A percentile compares a stretch with the other conserved stretches of the same genome.
Evolutionary conservation across 176 grass and related monocot species (phyloP).

Genomic region (Carex kokanica): DNA sequence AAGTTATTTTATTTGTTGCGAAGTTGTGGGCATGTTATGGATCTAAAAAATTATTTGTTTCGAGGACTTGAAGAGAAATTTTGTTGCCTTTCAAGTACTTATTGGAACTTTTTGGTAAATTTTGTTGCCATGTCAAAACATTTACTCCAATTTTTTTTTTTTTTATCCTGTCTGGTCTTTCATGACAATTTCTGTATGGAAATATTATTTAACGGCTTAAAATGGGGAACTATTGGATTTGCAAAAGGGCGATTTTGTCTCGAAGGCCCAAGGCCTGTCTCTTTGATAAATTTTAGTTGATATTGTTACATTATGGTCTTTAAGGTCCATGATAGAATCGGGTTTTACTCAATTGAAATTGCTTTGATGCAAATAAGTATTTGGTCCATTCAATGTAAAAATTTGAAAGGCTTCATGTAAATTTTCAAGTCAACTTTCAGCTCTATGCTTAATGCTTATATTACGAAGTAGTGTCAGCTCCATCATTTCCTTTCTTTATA

Average conservation of each 20-base stretch:
- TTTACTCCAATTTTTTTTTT: neutral
- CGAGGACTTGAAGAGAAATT: conserved; percentile 13
- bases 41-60: conserved; percentile 8
- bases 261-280: neutral
- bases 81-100: conserved; percentile 4
- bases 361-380: neutral
- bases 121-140: neutral
- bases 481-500: neutral
- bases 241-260: neutral
- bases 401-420: neutral
- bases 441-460: neutral
- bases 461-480: neutral
- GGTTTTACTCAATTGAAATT: neutral
- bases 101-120: neutral
- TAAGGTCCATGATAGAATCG: neutral
- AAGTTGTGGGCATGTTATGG: neutral
- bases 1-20: conserved; percentile 6
- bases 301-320: neutral
- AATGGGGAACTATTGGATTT: neutral
- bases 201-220: neutral
- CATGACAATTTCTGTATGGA: neutral
- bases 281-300: neutral
- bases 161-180: neutral
- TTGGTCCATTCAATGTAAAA: neutral
- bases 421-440: too few relatives aligned